Base-by-base conservation (phyloP, 148 eudicot genomes). In the Fagopyrum esculentum region DNA sequence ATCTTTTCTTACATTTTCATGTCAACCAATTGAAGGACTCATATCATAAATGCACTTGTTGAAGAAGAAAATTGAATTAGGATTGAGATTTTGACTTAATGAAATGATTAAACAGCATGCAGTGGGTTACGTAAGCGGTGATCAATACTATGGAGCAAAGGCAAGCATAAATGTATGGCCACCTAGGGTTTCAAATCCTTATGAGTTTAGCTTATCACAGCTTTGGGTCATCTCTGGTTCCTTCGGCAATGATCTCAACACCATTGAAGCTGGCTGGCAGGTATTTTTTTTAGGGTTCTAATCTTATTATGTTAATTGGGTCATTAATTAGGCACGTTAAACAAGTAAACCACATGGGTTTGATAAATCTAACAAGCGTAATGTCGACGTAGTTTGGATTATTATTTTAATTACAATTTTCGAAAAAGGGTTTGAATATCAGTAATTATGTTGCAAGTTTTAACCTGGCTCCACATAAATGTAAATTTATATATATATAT, bases 201-300 rank as follows among this genome's bases (percentile, higher is more conserved):
- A 87, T 71, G 98, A 95, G 54, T 95, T 95, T 82, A 95, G 98
- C 84, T 81, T 95, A 64, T 92, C 97, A 44, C 98, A 95, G 71
- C 78, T 95, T 80, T 95, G 98, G 98, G 89, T 95, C 30, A 92
- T 95, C 61, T 88, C 98, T 69, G 98, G 98, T 45, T 88, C 97
- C 0, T 95, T 95, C 79, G 96, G 93, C n/a, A 82, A 90, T 75
- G 98, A 95, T 82, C 93, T 94, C 35, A 95, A 95, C 85, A 92
- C 98, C 80, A 92, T 94, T 80, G 98, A 95, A 90, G 98, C 96
- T 79, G 98, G 98, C 64, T 95, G 98, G 97, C 98, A 95, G 98
- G 98, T 74, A 89, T 17, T 16, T 4, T 26, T 71, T 26, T 45
- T 63, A 82, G 9, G 1, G n/a, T 45, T 40, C 46, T 46, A 7